Evolutionary conservation across 495 filamentous ascomycete species (phyloP), one percentile per base, ranked within the genome.

Genomic region (Chaetomium cochliodes): DNA sequence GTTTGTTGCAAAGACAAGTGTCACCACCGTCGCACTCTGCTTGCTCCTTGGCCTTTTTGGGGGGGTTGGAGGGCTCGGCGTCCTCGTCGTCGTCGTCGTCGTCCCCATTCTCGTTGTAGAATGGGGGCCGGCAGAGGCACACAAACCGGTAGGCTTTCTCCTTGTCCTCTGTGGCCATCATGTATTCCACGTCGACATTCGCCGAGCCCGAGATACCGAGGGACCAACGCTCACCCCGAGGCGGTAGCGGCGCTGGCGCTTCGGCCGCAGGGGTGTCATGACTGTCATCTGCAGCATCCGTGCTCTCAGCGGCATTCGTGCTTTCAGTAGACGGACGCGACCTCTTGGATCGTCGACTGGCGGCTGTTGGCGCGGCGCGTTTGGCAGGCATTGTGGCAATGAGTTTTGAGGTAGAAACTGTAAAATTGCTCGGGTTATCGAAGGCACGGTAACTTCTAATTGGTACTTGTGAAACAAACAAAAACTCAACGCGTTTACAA

Each of bases 1-100:
- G 72, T 61, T 77, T 78, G 46, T 69, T 60, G 70, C 80, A 83
- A 16, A 79, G 22, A 65, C 81, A 82, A 26, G 67, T 73, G 51
- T 69, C 65, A 30, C 72, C 71, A 37, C 58, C 67, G 49, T 74
- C 70, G 58, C 63, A 63, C 33, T 60, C 49, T 50, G 16, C 67
- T 64, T 18, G 66, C 62, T 37, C 33, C 33, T 37, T 54, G 11
- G 69, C 69, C 25, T 67, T 50, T 0, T 60, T 56, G 42, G 12
- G 42, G 18, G 30, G 3, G 3, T 33, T 33, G 15, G 42, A 46
- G 42, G 5, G 5, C 7, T n/a, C 16, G 16, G 44, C 69, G 3
- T 66, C 66, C 0, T 69, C 56, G 5, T 66, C 54, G 68, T 0
- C 30, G 30, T 33, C 30, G 3, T 33, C 30, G 3, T 74, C 72